Evolutionary conservation across 345 rosid genomes (phyloP), one percentile per base, ranked within the genome.

Genomic region (Erysimum cheiranthoides): DNA sequence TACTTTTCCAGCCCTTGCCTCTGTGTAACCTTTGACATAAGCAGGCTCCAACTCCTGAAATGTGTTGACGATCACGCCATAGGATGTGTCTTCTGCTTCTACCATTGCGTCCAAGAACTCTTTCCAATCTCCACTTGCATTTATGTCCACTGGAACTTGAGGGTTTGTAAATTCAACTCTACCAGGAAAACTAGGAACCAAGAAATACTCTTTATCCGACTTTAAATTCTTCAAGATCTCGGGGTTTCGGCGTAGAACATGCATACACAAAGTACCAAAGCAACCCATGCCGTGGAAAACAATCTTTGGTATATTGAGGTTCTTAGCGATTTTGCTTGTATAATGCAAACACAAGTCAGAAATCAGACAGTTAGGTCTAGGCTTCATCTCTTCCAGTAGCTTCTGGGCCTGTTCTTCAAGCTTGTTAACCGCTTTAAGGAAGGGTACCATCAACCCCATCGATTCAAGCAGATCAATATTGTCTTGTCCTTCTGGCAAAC

Each of bases 291-390:
- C 90, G 11, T 85, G 87, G 38, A 89, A 92, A 35, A 70, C 42
- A n/a, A 92, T 73, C 65, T 89, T 78, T 0, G 93, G 91, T 31
- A 89, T 59, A 3, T 78, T 59, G 50, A 85, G 79, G 30, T 61
- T 78, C 34, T 36, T 47, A 0, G 92, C 85, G 5, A 76, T 49
- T 14, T 65, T 45, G 13, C 59, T 45, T 14, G 87, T 86, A 74
- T 78, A 86, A 14, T 80, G 59, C 50, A 87, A 27, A 49, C 79
- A 78, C 38, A 59, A 30, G 43, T 89, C 94, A 3, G 85, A 83
- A 2, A 89, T 80, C 4, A 90, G 25, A 51, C 96, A 91, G 58
- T 47, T 77, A 9, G 90, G 86, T 52, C 11, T 30, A 1, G 84
- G 84, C 2, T 3, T 60, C 50, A 82, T 60, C 77, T 77, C 81